Conservation (phyloP, 352 stramenopile species). For the Phytophthora ohioensis region DNA sequence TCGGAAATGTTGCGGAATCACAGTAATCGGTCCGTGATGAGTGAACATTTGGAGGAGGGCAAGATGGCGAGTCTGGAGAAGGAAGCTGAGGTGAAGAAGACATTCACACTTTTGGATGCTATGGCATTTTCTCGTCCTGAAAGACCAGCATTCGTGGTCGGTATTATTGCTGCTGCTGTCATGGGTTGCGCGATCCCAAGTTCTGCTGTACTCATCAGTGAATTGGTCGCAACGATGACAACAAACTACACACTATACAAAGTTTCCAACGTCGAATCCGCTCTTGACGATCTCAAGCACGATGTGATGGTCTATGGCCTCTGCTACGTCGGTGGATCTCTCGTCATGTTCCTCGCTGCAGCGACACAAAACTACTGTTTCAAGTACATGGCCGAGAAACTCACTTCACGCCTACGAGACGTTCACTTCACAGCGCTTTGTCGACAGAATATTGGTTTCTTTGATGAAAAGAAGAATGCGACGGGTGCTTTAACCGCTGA, state of each 20-base stretch:
- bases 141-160: background rate
- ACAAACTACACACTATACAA: constrained; percentile 39
- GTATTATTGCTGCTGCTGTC: background rate
- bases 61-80: background rate
- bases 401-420: constrained; percentile 56
- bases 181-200: constrained; percentile 27
- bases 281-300: constrained; percentile 60
- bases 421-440: constrained; percentile 46
- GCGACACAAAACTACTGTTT: constrained; percentile 56
- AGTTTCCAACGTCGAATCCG: constrained; percentile 21
- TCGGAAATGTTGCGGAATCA: background rate
- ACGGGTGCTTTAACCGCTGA: constrained; percentile 59
- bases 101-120: background rate
- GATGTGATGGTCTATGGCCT: background rate
- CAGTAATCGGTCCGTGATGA: background rate
- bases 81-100: background rate
- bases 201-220: constrained; percentile 34
- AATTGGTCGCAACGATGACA: constrained; percentile 33
- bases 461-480: constrained; percentile 34
- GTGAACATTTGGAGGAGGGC: background rate
- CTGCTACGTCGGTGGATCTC: background rate
- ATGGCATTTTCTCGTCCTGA: constrained; percentile 1
- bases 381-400: constrained; percentile 59
- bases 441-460: background rate
- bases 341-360: constrained; percentile 36